Percentiles rank a stretch among this genome's conserved stretches.
phyloP scores from a whole-genome alignment of 768 basidiomycete species.

The Podaxis sp. region DNA sequence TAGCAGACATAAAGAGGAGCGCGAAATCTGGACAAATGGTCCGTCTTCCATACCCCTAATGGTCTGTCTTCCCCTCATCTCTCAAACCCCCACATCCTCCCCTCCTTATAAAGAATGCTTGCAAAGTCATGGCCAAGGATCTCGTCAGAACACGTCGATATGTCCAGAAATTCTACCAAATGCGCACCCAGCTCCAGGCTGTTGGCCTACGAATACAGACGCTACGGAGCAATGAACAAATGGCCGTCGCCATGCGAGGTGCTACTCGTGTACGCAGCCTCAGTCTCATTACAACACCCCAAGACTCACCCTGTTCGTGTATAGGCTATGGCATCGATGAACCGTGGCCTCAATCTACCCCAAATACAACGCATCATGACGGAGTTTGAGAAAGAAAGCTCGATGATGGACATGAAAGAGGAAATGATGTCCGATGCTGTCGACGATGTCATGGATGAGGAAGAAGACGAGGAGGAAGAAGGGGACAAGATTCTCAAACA shows the following conservation, averaged over 20 bases:
- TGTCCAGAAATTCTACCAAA: slow-evolving; percentile 97
- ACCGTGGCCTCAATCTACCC: slow-evolving; percentile 91
- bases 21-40: slow-evolving; percentile 96
- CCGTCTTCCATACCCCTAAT: slow-evolving; percentile 17
- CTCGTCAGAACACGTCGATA: slow-evolving; percentile 94
- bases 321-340: slow-evolving; percentile 98
- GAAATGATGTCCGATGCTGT: slow-evolving; percentile 99
- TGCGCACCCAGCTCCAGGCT: slow-evolving; percentile 97
- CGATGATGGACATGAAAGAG: slow-evolving; percentile 99
- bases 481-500: slow-evolving; percentile 93
- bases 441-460: slow-evolving; percentile 95
- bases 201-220: slow-evolving; percentile 95
- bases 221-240: slow-evolving; percentile 94
- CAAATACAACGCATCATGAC: slow-evolving; percentile 95
- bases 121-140: slow-evolving; percentile 99
- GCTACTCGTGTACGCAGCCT: slow-evolving; percentile 78
- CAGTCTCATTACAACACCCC: slow-evolving; percentile 3
- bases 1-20: slow-evolving; percentile 93
- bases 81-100: slow-evolving; percentile 14
- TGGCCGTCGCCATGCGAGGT: slow-evolving; percentile 99
- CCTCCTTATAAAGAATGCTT: slow-evolving; percentile 68
- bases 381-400: slow-evolving; percentile 96
- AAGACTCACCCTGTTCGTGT: slow-evolving; percentile 3
- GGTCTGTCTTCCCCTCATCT: neutral
- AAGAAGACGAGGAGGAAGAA: slow-evolving; percentile 96